Evolutionary conservation across 139 green algal species (phyloP), one percentile per base, ranked within the genome.

Genomic region (Volvox reticuliferus): DNA sequence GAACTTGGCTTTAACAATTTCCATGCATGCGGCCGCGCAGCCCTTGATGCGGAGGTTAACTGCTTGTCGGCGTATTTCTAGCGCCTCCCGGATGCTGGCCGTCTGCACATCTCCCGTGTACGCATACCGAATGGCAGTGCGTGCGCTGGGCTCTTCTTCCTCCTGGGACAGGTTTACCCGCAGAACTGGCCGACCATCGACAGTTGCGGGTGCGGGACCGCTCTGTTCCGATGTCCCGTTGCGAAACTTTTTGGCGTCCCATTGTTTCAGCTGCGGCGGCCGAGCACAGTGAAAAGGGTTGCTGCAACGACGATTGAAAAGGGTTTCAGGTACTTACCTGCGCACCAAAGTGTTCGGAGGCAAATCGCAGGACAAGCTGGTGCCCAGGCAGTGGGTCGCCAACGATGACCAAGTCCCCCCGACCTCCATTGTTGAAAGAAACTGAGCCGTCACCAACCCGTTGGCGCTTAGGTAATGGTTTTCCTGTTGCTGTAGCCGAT

Each of bases 81-180:
- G 44, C 17, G 44, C 44, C 68, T 89, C 37, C 0, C 69, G 44
- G 21, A 89, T 69, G 28, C 9, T 35, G n/a, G 12, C 44, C n/a
- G 44, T 71, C 44, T 82, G 62, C 69, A 89, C 69, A 6, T 71
- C 35, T 19, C 85, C 85, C 18, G 85, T 89, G 69, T 89, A 89
- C 0, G 68, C 68, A 18, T 67, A 89, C 12, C 67, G 67, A n/a
- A 89, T 67, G 36, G 83, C 83, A 28, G 26, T 50, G 12, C 36
- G 83, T 0, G 83, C 83, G 36, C 33, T 63, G 35, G 83, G 36
- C 35, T 35, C 33, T 22, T 89, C 83, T 16, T 26, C 83, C 67
- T 89, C 67, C 33, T 37, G 28, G 12, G 12, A 19, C 16, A 89
- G 36, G 24, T 28, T 16, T 28, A 89, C 68, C 18, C 67, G 83